Conservation (phyloP, 768 basidiomycete genomes). For the Harrya chromipes region DNA sequence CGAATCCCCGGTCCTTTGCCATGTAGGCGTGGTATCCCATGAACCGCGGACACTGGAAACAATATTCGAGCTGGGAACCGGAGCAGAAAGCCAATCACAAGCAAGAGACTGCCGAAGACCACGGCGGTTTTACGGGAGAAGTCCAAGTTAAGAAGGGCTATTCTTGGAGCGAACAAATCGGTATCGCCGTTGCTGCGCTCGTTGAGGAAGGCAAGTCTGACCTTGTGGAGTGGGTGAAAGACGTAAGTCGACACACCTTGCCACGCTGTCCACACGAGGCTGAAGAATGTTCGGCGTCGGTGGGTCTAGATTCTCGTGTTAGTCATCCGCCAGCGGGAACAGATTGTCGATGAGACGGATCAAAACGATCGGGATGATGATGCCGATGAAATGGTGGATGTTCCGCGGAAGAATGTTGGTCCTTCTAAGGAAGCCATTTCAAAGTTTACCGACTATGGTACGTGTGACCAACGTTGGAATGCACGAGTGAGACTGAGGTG, state of each 20-base stretch:
- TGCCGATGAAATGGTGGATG: conserved; percentile 32
- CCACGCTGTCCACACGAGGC: conserved; percentile 21
- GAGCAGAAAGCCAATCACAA: conserved; percentile 39
- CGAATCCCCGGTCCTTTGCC: conserved; percentile 4
- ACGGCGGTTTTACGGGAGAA: conserved; percentile 53
- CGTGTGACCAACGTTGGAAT: conserved; percentile 28
- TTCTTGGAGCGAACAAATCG: conserved; percentile 86
- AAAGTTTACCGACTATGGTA: conserved; percentile 76
- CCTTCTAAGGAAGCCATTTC: conserved; percentile 68
- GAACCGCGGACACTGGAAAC: conserved; percentile 84
- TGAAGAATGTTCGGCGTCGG: conserved; percentile 9
- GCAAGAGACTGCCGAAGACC: conserved; percentile 33
- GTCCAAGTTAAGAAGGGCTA: conserved; percentile 84
- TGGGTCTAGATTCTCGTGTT: conserved; percentile 53
- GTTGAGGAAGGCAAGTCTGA: conserved; percentile 60
- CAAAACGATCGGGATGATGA: conserved; percentile 38
- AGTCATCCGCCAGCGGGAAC: conserved; percentile 56
- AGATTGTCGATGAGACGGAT: conserved; percentile 62
- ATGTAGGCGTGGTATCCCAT: conserved; percentile 84
- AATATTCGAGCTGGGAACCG: conserved; percentile 75
- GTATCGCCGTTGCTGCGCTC: conserved; percentile 75
- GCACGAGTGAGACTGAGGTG: conserved; percentile 1
- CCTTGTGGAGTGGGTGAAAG: conserved; percentile 76
- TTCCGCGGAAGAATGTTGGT: conserved; percentile 23
- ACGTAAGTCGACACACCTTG: conserved; percentile 50